These are phyloP conservation scores for Umbellularia californica DNA, from an alignment of 164 flowering plant species.

Conservation along the genomic window DNA sequence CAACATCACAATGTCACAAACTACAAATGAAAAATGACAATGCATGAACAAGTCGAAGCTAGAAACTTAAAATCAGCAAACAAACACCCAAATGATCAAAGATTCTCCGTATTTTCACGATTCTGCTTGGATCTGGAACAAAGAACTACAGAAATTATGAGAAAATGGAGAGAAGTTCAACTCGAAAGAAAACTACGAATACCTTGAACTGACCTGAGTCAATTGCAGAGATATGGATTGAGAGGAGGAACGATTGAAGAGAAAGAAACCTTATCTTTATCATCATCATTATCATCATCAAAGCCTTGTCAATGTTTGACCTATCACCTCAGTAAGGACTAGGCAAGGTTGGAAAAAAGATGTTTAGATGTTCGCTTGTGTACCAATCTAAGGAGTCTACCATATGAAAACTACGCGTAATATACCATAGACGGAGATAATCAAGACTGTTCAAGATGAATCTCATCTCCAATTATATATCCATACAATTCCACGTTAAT, in stretches of 20 bases:
- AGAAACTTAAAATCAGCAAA: not conserved
- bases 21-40: not conserved
- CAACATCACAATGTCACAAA: not conserved
- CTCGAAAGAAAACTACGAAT: not conserved
- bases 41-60: not conserved
- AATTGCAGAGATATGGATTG: not conserved
- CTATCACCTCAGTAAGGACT: too few species aligned
- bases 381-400: too few species aligned
- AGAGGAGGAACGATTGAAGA: not conserved
- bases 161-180: not conserved
- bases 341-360: too few species aligned
- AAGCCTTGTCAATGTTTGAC: too few species aligned
- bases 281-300: too few species aligned
- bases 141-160: not conserved
- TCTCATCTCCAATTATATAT: too few species aligned
- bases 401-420: too few species aligned
- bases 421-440: too few species aligned
- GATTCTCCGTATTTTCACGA: not conserved
- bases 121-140: not conserved
- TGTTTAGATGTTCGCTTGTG: too few species aligned
- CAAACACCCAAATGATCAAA: not conserved
- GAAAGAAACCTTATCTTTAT: not conserved
- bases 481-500: too few species aligned
- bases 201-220: not conserved
- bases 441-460: too few species aligned